Percentiles rank a stretch among this genome's conserved stretches.
Conservation (phyloP, 2,329 filamentous ascomycete genomes). For the Calonectria naviculata region DNA sequence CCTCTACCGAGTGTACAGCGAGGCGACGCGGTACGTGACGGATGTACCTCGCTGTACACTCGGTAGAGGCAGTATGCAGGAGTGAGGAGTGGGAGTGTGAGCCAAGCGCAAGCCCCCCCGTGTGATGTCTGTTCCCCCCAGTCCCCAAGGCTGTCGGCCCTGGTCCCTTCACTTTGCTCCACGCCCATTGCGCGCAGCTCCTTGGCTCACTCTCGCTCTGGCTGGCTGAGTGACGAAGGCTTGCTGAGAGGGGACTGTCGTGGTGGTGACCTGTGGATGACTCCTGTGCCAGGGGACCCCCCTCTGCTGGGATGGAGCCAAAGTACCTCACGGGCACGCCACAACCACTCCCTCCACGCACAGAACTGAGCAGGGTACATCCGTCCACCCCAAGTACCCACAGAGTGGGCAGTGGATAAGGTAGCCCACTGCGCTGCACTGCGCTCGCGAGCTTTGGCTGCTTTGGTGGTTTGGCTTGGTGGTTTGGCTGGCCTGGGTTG, state of each 20-base stretch:
- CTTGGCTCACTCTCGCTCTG: slow-evolving; percentile 15
- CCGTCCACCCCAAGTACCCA: slow-evolving; percentile 12
- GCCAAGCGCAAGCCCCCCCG: slow-evolving; percentile 14
- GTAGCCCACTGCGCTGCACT: slow-evolving; percentile 8
- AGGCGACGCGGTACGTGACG: slow-evolving; percentile 32
- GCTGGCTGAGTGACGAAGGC: slow-evolving; percentile 11
- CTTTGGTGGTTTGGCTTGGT: slow-evolving; percentile 16
- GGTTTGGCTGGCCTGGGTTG: slow-evolving; percentile 3
- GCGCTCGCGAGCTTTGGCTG: neutral
- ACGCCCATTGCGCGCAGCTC: slow-evolving; percentile 18
- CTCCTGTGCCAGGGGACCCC: neutral
- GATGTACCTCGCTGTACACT: slow-evolving; percentile 14
- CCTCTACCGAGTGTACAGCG: no score
- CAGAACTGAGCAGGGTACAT: slow-evolving; percentile 19
- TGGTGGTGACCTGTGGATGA: slow-evolving; percentile 16
- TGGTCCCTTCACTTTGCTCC: slow-evolving; percentile 11
- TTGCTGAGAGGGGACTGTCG: slow-evolving; percentile 5
- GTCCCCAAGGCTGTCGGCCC: slow-evolving; percentile 17
- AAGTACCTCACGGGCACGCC: slow-evolving; percentile 19
- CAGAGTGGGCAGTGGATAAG: slow-evolving; percentile 5
- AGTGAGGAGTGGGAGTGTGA: slow-evolving; percentile 25
- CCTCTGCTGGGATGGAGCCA: slow-evolving; percentile 16
- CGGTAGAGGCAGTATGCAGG: slow-evolving; percentile 14
- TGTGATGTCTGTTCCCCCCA: slow-evolving; percentile 12
- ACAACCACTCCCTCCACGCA: slow-evolving; percentile 17